Percentiles rank a stretch among this genome's conserved stretches.
Conservation (phyloP, 257 asterid species). For the Forsythia viridissima region DNA sequence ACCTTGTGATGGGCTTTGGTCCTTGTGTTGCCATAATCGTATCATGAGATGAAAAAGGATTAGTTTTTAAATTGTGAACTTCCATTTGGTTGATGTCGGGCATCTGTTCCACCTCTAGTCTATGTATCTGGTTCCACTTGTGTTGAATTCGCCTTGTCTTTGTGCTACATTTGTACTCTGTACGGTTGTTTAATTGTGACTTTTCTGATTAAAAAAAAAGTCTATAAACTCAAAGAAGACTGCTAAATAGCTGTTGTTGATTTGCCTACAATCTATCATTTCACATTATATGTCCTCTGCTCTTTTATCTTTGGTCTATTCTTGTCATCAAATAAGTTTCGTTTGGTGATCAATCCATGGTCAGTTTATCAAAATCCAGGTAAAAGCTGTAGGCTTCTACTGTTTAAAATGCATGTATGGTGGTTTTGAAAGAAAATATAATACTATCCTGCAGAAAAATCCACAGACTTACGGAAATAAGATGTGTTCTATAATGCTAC, state of each 20-base stretch:
- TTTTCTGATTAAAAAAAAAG: background rate
- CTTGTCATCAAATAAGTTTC: background rate
- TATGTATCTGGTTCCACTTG: background rate
- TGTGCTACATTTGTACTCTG: background rate
- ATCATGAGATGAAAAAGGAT: background rate
- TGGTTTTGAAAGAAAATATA: background rate
- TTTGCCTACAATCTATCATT: background rate
- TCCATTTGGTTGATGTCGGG: background rate
- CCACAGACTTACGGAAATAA: background rate
- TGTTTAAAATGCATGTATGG: background rate
- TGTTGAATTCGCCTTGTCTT: background rate
- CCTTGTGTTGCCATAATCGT: background rate
- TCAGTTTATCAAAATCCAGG: background rate
- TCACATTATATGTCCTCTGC: background rate
- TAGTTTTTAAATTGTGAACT: background rate
- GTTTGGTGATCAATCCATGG: background rate
- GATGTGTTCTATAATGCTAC: conserved; percentile 1
- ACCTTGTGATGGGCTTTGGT: background rate
- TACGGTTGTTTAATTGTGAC: background rate
- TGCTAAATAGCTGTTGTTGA: background rate
- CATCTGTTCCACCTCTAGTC: background rate
- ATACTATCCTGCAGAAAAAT: background rate
- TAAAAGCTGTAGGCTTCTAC: background rate
- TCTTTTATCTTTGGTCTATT: background rate
- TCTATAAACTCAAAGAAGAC: background rate